Percentiles rank a stretch among this genome's conserved stretches.
phyloP scores from a whole-genome alignment of 208 protist genomes.

The Wallacemonas sp. region DNA sequence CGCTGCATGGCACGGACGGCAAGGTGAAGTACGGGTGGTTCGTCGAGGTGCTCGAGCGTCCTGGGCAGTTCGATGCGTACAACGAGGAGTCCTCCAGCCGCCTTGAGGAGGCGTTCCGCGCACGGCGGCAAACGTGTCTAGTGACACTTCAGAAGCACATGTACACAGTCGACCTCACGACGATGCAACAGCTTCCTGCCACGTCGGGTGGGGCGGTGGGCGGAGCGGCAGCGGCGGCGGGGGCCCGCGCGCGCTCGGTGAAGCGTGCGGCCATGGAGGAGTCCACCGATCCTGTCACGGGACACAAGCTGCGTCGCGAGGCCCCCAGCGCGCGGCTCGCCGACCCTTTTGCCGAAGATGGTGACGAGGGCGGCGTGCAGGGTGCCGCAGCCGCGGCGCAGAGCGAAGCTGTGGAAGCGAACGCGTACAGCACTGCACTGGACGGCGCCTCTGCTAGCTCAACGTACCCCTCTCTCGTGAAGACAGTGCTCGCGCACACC shows the following conservation, averaged over 20 bases:
- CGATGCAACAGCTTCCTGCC: conserved; percentile 45
- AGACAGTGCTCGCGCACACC: conserved; percentile 27
- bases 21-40: conserved; percentile 52
- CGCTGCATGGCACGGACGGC: neutral
- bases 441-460: neutral
- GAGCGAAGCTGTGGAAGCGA: conserved; percentile 4
- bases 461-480: conserved; percentile 21
- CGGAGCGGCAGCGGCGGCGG: neutral
- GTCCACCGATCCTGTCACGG: conserved; percentile 23
- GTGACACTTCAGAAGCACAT: conserved; percentile 57
- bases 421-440: neutral
- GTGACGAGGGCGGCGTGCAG: conserved; percentile 2
- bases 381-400: neutral
- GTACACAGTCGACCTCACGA: conserved; percentile 57
- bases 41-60: conserved; percentile 52
- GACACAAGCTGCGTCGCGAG: conserved; percentile 13
- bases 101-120: conserved; percentile 58
- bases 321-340: conserved; percentile 14
- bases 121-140: conserved; percentile 23
- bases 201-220: neutral
- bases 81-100: conserved; percentile 36
- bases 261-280: conserved; percentile 40
- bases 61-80: conserved; percentile 66
- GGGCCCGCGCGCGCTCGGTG: conserved; percentile 33
- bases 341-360: conserved; percentile 47